These are phyloP conservation scores for Aspergillus unguis DNA, from an alignment of 2,329 filamentous ascomycete genomes.

Conservation along the genomic window DNA sequence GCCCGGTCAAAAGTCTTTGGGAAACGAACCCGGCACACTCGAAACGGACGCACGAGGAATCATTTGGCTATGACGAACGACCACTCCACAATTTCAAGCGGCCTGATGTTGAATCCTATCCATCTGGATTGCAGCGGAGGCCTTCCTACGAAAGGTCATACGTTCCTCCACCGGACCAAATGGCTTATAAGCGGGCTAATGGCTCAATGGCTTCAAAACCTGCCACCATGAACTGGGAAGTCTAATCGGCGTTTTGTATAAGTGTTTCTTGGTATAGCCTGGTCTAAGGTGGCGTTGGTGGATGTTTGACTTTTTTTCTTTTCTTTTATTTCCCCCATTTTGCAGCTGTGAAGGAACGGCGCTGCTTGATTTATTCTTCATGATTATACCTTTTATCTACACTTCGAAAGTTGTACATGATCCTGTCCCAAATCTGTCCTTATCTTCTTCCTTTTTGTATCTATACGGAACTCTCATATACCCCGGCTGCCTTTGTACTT, in stretches of 20 bases:
- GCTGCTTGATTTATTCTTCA: slow-evolving; percentile 3
- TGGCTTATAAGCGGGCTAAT: slow-evolving; percentile 38
- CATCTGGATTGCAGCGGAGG: slow-evolving; percentile 22
- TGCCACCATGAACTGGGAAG: slow-evolving; percentile 20
- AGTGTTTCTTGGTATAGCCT: not conserved
- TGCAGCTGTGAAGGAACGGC: no score
- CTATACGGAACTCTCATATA: slow-evolving; percentile 14
- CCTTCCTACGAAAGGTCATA: slow-evolving; percentile 25
- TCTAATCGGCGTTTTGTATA: not conserved
- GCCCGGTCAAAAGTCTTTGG: slow-evolving; percentile 28
- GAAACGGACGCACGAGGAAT: slow-evolving; percentile 38
- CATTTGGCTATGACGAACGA: slow-evolving; percentile 39
- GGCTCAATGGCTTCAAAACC: slow-evolving; percentile 33
- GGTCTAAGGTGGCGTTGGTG: slow-evolving; percentile 18
- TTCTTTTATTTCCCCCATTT: no score
- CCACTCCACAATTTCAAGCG: slow-evolving; percentile 46
- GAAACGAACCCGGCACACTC: slow-evolving; percentile 27
- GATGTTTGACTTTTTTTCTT: no score
- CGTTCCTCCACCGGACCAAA: slow-evolving; percentile 26
- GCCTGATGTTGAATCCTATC: slow-evolving; percentile 32
- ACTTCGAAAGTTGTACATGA: slow-evolving; percentile 21
- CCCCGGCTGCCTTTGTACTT: slow-evolving; percentile 11
- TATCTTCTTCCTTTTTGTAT: slow-evolving; percentile 2
- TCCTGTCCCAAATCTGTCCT: slow-evolving; percentile 5
- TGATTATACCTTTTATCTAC: slow-evolving; percentile 17